phyloP scores from a whole-genome alignment of 805 yeast genomes.

The Sungouiella blattae region DNA sequence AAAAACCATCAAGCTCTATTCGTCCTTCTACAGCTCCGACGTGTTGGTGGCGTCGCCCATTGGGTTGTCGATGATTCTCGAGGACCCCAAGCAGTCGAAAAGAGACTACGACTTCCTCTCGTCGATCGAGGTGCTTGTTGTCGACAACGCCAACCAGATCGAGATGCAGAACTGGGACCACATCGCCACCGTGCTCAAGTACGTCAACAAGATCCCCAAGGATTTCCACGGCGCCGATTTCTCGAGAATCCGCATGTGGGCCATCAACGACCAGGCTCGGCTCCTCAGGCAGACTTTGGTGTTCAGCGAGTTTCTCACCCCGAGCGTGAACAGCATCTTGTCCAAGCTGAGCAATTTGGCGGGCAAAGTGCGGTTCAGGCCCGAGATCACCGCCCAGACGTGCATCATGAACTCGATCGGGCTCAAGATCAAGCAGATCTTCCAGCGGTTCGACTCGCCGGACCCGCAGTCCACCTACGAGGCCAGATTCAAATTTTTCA shows the following conservation, averaged over 20 bases:
- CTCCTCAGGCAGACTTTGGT: constrained; percentile 74
- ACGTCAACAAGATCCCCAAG: constrained; percentile 73
- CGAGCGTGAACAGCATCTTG: constrained; percentile 66
- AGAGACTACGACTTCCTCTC: constrained; percentile 79
- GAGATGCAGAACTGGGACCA: constrained; percentile 95
- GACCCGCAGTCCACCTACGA: constrained; percentile 57
- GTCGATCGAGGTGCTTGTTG: constrained; percentile 76
- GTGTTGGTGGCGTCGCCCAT: constrained; percentile 87
- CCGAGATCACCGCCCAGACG: constrained; percentile 37
- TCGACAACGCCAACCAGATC: constrained; percentile 82
- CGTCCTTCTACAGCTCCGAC: constrained; percentile 82
- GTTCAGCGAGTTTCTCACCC: constrained; percentile 74
- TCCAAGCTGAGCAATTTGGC: constrained; percentile 51
- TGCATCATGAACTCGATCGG: constrained; percentile 67
- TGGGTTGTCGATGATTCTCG: constrained; percentile 74
- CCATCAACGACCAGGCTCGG: constrained; percentile 75
- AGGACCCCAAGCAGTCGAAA: constrained; percentile 51
- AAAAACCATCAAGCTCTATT: constrained; percentile 77
- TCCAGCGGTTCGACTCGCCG: constrained; percentile 62
- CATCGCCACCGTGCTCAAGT: constrained; percentile 58
- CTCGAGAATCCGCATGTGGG: constrained; percentile 88
- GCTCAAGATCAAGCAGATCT: constrained; percentile 61
- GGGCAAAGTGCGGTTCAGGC: constrained; percentile 60
- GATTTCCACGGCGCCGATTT: constrained; percentile 82
- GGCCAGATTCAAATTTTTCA: constrained; percentile 76